These are phyloP conservation scores for Mikania micrantha DNA, from an alignment of 129 eudicot species.

Conservation along the genomic window DNA sequence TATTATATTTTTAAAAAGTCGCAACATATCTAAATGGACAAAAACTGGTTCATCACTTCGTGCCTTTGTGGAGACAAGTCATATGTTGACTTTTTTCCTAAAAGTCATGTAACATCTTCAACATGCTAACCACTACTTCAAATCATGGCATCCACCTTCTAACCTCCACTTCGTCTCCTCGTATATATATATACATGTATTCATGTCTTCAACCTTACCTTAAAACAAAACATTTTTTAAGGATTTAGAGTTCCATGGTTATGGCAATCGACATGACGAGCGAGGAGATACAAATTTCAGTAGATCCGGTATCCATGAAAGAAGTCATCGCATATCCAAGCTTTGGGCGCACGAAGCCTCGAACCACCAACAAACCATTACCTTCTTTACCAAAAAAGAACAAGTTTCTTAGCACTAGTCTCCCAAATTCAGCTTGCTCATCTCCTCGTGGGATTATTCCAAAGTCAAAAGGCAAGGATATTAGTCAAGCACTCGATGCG, in stretches of 20 bases:
- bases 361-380: not conserved
- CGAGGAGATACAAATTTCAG: conserved; percentile 59
- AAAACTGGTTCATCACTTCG: conserved; percentile 4
- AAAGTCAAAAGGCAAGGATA: conserved; percentile 23
- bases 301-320: conserved; percentile 72
- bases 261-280: conserved; percentile 19
- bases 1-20: not conserved
- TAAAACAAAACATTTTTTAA: not conserved
- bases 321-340: conserved; percentile 17
- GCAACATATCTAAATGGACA: not conserved
- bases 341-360: conserved; percentile 3
- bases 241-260: not conserved
- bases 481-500: conserved; percentile 8
- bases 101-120: not conserved
- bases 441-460: conserved; percentile 38
- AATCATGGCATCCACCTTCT: conserved; percentile 24
- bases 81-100: conserved; percentile 7
- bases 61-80: conserved; percentile 6
- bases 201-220: not conserved
- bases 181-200: not conserved
- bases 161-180: not conserved
- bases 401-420: conserved; percentile 61
- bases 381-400: conserved; percentile 34
- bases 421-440: conserved; percentile 60
- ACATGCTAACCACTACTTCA: conserved; percentile 25